These are phyloP conservation scores for Mrakiaceae sp. DNA, from an alignment of 1,284 basidiomycete genomes.

Conservation along the genomic window DNA sequence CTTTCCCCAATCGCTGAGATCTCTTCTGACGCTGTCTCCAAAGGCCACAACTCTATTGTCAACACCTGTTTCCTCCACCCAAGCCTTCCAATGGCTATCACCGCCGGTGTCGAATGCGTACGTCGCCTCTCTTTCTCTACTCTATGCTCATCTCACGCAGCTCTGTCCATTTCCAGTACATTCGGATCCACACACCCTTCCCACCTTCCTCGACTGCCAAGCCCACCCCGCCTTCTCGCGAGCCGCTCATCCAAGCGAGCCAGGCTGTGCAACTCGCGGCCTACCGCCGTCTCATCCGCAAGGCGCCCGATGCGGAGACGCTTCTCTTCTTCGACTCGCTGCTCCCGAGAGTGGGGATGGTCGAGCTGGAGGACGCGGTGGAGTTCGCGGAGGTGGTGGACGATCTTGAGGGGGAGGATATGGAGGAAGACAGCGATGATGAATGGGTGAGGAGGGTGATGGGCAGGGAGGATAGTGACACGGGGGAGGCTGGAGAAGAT, in stretches of 20 bases:
- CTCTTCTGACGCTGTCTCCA: too few relatives aligned
- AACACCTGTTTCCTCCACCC: neutral
- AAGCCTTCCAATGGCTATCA: neutral
- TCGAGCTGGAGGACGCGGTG: neutral
- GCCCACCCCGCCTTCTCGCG: neutral
- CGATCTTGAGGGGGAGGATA: neutral
- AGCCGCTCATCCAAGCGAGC: neutral
- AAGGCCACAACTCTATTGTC: neutral
- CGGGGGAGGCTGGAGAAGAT: too few relatives aligned
- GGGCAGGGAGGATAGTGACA: too few relatives aligned
- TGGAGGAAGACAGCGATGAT: neutral
- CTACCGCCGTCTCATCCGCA: neutral
- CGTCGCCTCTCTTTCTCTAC: too few relatives aligned
- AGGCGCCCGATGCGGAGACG: neutral
- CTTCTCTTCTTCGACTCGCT: neutral
- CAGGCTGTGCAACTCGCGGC: neutral
- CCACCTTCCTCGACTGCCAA: neutral
- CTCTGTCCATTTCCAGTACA: neutral
- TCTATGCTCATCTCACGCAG: too few relatives aligned
- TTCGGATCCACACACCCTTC: neutral
- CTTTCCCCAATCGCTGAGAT: neutral
- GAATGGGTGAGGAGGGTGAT: too few relatives aligned
- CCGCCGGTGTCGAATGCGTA: neutral
- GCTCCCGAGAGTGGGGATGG: neutral
- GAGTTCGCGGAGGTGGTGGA: neutral